Evolutionary conservation across 108 stramenopile species (phyloP).

Genomic region (Skeletonema menzelii): DNA sequence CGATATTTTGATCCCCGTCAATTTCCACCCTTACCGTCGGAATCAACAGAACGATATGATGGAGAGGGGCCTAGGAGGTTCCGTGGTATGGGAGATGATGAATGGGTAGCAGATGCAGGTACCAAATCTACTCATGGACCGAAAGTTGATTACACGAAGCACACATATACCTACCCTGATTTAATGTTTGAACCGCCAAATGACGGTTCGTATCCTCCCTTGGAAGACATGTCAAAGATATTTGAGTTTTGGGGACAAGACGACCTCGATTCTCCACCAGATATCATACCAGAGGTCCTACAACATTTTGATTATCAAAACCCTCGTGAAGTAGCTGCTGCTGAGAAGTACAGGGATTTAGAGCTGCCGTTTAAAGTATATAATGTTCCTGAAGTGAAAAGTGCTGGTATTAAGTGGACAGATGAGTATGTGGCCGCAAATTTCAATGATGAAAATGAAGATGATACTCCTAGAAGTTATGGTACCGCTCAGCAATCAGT

Average conservation of each 20-base stretch:
- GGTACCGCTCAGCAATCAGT: constrained; percentile 69
- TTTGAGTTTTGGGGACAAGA: constrained; percentile 82
- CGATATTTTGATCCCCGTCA: constrained; percentile 45
- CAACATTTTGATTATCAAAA: constrained; percentile 81
- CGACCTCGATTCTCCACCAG: constrained; percentile 64
- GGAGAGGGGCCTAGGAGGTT: constrained; percentile 8
- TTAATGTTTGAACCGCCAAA: constrained; percentile 49
- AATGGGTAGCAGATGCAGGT: constrained; percentile 28
- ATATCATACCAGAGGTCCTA: constrained; percentile 57
- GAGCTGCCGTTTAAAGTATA: constrained; percentile 84
- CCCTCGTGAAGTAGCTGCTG: constrained; percentile 58
- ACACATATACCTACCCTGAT: constrained; percentile 63
- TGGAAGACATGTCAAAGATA: constrained; percentile 57
- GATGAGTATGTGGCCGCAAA: constrained; percentile 76
- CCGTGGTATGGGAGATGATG: constrained; percentile 39
- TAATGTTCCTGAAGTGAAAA: constrained; percentile 78
- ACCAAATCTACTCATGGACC: constrained; percentile 24
- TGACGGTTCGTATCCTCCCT: constrained; percentile 64
- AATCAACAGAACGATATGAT: constrained; percentile 23
- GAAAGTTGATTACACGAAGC: constrained; percentile 68
- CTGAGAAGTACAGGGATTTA: constrained; percentile 65
- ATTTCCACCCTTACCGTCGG: constrained; percentile 36
- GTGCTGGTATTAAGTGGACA: constrained; percentile 73
- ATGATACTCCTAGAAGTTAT: constrained; percentile 31
- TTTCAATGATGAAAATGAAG: constrained; percentile 43